Evolutionary conservation across 805 yeast genomes (phyloP), one percentile per base, ranked within the genome.

Genomic region (Spencermartinsiella europaea): DNA sequence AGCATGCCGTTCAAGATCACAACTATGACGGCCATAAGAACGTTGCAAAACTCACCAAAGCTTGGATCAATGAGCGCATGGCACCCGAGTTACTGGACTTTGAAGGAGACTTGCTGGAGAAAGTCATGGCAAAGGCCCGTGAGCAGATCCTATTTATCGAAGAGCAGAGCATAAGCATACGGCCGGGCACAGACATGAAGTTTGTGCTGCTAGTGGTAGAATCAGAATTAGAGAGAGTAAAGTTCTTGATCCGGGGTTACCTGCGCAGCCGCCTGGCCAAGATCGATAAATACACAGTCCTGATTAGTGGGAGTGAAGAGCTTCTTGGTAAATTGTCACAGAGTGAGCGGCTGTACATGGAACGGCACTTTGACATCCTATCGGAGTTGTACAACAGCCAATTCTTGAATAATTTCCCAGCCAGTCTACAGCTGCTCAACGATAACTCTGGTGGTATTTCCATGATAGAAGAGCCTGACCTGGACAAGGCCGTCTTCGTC

Each of bases 41-140:
- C 45, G 60, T 74, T 22, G 59, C 65, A 31, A 63, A 63, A 27
- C 67, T 90, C 38, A 71, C 77, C 19, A 73, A 71, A 22, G 79
- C 80, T 2, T 91, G 96, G 97, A 67, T 84, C 25, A 77, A 83
- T 44, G 99, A 93, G 62, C 73, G 96, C 45, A 80, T 80, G 73
- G 72, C 93, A 1, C 98, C 97, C 0, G 96, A 87, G 48, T 66
- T 93, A n/a, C 67, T 91, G 38, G 85, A 83, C 1, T 91, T 84
- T 60, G 81, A 87, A 49, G 73, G 73, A 14, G 71, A 66, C 2
- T 68, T 89, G 33, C 64, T 93, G 56, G 74, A 74, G 3, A 63
- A 80, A 33, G 73, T 85, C 19, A 63, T 87, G 47, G 66, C 63
- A 1, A 73, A 85, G 51, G 69, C 90, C 22, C 77, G 84, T 45